phyloP scores from a whole-genome alignment of 371 early-diverging fungal species.

The Edhazardia aedis region DNA sequence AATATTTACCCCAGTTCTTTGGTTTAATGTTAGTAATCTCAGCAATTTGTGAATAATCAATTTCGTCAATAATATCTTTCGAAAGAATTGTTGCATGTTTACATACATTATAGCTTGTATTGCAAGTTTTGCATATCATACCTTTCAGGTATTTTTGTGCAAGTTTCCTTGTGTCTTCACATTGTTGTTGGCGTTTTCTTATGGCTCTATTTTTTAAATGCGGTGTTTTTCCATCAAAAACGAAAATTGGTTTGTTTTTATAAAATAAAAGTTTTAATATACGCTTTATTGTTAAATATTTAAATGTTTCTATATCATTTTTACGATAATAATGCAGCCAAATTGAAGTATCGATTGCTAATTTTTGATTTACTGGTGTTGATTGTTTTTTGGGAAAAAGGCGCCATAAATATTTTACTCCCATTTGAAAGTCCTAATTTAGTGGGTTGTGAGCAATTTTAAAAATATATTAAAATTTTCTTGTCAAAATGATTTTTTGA shows the following conservation, averaged over 20 bases:
- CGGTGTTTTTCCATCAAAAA: slow-evolving; percentile 65
- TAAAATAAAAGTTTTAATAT: slow-evolving; percentile 71
- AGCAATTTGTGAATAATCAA: too few species aligned
- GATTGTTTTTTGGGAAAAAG: slow-evolving; percentile 5
- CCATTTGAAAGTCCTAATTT: too few species aligned
- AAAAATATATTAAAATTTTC: too few species aligned
- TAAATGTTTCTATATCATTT: not conserved
- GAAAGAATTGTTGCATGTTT: slow-evolving; percentile 4
- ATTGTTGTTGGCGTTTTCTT: slow-evolving; percentile 5
- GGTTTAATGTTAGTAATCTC: too few species aligned
- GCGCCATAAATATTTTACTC: slow-evolving; percentile 30
- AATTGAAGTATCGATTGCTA: slow-evolving; percentile 34
- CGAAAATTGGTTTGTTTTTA: slow-evolving; percentile 70
- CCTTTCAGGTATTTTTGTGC: not conserved
- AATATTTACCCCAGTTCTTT: too few species aligned
- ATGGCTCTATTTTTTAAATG: slow-evolving; percentile 35
- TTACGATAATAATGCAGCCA: slow-evolving; percentile 15
- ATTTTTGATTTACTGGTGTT: slow-evolving; percentile 5
- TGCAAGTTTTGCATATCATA: slow-evolving; percentile 4
- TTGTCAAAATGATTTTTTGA: too few species aligned
- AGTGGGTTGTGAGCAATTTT: too few species aligned
- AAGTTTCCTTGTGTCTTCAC: not conserved
- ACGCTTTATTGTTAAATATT: slow-evolving; percentile 46
- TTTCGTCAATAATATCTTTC: not conserved
- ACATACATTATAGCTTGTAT: slow-evolving; percentile 3